phyloP scores from a whole-genome alignment of 2,329 filamentous ascomycete genomes.

The Fusarium robinianum region DNA sequence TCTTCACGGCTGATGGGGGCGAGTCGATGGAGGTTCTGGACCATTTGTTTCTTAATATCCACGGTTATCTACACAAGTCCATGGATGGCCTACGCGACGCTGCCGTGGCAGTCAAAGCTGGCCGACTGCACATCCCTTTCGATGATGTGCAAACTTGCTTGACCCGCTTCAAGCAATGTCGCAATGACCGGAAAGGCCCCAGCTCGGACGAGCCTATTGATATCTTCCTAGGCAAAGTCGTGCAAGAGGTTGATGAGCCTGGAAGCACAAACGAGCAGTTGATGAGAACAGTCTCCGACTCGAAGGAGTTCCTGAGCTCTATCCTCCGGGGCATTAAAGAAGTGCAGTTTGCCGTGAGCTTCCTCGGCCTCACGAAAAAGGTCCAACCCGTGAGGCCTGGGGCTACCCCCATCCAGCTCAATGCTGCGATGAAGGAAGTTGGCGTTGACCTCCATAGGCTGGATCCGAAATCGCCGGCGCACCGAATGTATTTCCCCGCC shows the following conservation, averaged over 20 bases:
- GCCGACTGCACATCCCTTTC: constrained; percentile 85
- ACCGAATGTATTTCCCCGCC: constrained; percentile 97
- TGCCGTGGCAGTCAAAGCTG: constrained; percentile 86
- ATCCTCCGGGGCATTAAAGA: constrained; percentile 92
- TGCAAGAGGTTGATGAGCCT: constrained; percentile 72
- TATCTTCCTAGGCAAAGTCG: constrained; percentile 71
- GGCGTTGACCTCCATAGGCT: constrained; percentile 90
- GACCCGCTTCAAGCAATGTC: constrained; percentile 56
- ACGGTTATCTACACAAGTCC: constrained; percentile 85
- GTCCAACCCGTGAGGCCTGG: constrained; percentile 69
- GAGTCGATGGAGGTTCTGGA: constrained; percentile 90
- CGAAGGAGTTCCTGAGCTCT: constrained; percentile 88
- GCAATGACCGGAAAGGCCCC: constrained; percentile 43
- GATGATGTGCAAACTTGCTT: constrained; percentile 77
- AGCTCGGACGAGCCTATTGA: constrained; percentile 55
- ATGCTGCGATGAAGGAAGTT: constrained; percentile 93
- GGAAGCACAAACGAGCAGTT: constrained; percentile 70
- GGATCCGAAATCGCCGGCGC: constrained; percentile 88
- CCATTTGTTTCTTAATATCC: constrained; percentile 83
- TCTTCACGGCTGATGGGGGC: constrained; percentile 83
- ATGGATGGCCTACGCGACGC: constrained; percentile 88
- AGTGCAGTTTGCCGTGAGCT: constrained; percentile 92
- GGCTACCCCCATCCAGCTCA: constrained; percentile 76
- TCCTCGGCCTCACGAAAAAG: constrained; percentile 82
- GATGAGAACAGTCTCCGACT: constrained; percentile 85